A percentile compares a stretch with the other conserved stretches of the same genome.
Conservation (phyloP, 176 grass and related monocot genomes). For the Triticum urartu region DNA sequence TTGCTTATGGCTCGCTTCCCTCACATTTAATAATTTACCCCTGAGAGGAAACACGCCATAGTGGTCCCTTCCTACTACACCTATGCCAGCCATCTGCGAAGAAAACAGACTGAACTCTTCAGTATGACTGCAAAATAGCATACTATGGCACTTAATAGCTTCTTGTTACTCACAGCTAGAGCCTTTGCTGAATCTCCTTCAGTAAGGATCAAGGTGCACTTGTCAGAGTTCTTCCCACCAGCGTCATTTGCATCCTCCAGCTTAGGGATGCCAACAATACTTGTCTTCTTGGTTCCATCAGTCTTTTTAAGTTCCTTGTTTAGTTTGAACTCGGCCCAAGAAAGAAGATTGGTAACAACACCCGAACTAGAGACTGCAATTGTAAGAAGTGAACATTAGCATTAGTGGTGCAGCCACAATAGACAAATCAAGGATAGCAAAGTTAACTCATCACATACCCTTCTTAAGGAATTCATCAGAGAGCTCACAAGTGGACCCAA, state of each 20-base stretch:
- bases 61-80: slow-evolving; percentile 63
- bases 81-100: slow-evolving; percentile 79
- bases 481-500: slow-evolving; percentile 82
- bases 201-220: slow-evolving; percentile 88
- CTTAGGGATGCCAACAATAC: slow-evolving; percentile 69
- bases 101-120: background rate
- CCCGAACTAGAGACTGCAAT: slow-evolving; percentile 63
- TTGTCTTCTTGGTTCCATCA: slow-evolving; percentile 72
- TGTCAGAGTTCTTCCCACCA: slow-evolving; percentile 66
- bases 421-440: background rate
- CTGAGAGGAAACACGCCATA: slow-evolving; percentile 94
- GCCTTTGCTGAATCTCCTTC: slow-evolving; percentile 99
- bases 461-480: slow-evolving; percentile 63
- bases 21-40: slow-evolving; percentile 85
- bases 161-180: slow-evolving; percentile 62
- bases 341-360: slow-evolving; percentile 60
- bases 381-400: background rate
- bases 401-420: background rate
- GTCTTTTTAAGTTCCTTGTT: slow-evolving; percentile 95
- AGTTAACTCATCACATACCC: slow-evolving; percentile 32
- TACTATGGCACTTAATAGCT: background rate
- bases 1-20: slow-evolving; percentile 84
- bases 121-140: background rate
- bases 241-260: slow-evolving; percentile 96
- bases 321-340: slow-evolving; percentile 89